These are phyloP conservation scores for Trichoderma erinaceum DNA, from an alignment of 495 filamentous ascomycete species.

Conservation along the genomic window DNA sequence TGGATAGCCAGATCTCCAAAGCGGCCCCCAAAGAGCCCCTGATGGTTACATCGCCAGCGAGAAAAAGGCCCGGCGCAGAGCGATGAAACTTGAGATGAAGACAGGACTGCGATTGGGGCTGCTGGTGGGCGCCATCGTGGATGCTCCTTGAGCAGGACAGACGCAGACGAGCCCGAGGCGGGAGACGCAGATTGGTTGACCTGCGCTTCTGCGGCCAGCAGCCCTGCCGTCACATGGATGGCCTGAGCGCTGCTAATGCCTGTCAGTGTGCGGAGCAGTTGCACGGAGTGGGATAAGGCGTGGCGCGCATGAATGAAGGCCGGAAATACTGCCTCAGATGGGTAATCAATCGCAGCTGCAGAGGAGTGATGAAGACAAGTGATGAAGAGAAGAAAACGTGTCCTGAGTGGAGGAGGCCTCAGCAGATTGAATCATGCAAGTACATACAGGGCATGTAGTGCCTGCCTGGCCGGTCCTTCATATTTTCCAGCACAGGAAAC, in stretches of 20 bases:
- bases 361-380: not conserved
- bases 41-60: conserved; percentile 13
- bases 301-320: conserved; percentile 1
- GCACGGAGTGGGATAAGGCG: not conserved
- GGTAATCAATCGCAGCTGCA: not conserved
- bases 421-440: not conserved
- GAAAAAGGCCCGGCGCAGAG: conserved; percentile 1
- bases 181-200: not conserved
- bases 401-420: conserved; percentile 8
- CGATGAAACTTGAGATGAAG: conserved; percentile 12
- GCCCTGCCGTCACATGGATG: conserved; percentile 7
- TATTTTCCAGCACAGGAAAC: too few species aligned
- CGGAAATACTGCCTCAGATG: not conserved
- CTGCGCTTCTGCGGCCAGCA: not conserved
- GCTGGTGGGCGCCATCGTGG: not conserved
- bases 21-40: conserved; percentile 12
- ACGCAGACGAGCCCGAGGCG: not conserved
- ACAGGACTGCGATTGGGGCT: not conserved
- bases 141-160: not conserved
- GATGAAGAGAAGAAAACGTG: not conserved
- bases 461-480: too few species aligned
- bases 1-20: conserved; percentile 5
- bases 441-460: too few species aligned
- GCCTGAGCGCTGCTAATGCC: not conserved
- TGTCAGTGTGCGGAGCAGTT: not conserved